Conservation (phyloP, 768 basidiomycete genomes). For the Chalciporus chontae region DNA sequence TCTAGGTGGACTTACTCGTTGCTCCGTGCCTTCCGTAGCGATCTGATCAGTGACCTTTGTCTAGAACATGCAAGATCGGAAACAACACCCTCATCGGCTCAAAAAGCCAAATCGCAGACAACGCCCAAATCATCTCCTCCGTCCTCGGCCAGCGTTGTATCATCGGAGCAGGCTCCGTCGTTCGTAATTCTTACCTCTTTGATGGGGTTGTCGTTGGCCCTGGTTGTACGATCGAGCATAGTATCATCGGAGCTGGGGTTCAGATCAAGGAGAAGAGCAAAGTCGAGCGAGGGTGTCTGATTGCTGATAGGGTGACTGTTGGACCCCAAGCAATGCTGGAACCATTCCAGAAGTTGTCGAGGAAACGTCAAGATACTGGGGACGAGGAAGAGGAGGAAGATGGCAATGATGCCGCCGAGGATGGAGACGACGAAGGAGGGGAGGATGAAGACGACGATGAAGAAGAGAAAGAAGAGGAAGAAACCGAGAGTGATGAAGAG, state of each 20-base stretch:
- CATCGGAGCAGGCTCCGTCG: slow-evolving; percentile 66
- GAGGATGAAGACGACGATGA: slow-evolving; percentile 33
- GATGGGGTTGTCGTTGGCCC: slow-evolving; percentile 71
- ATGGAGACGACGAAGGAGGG: slow-evolving; percentile 28
- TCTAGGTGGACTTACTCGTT: slow-evolving; percentile 57
- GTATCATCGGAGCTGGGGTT: slow-evolving; percentile 81
- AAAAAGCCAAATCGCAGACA: slow-evolving; percentile 60
- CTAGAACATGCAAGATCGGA: slow-evolving; percentile 80
- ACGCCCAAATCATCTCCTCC: slow-evolving; percentile 63
- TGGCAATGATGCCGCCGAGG: slow-evolving; percentile 18
- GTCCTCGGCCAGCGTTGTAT: slow-evolving; percentile 75
- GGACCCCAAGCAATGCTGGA: slow-evolving; percentile 67
- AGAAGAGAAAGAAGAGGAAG: slow-evolving; percentile 29
- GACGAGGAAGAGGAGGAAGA: slow-evolving; percentile 29
- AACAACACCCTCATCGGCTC: slow-evolving; percentile 86
- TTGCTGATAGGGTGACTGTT: slow-evolving; percentile 78
- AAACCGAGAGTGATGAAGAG: slow-evolving; percentile 27
- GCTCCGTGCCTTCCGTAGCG: neutral
- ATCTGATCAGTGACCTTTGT: neutral
- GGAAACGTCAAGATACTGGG: slow-evolving; percentile 34
- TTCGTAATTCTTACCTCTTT: slow-evolving; percentile 80
- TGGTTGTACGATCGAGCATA: slow-evolving; percentile 66
- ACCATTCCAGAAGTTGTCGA: slow-evolving; percentile 75
- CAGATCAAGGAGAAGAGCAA: slow-evolving; percentile 60
- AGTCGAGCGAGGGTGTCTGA: slow-evolving; percentile 73